Conservation (phyloP, 805 yeast genomes). For the Kodamaea nitidulidarum region DNA sequence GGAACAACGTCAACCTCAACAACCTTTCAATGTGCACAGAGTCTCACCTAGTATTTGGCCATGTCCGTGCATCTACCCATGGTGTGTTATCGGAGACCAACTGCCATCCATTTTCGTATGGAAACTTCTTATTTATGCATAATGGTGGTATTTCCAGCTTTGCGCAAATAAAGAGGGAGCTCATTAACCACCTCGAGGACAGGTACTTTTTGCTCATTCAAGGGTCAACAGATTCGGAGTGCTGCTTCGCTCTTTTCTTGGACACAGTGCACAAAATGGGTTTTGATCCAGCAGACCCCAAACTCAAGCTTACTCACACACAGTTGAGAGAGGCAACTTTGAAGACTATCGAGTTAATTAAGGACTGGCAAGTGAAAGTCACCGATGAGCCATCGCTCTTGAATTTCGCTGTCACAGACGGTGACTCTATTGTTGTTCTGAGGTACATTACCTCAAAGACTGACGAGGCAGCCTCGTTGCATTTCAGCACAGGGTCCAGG, state of each 20-base stretch:
- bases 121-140: conserved; percentile 92
- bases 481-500: conserved; percentile 89
- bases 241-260: conserved; percentile 84
- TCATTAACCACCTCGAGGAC: conserved; percentile 72
- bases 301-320: conserved; percentile 44
- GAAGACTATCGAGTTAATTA: conserved; percentile 69
- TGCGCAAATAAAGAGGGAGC: conserved; percentile 62
- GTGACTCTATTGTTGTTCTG: conserved; percentile 77
- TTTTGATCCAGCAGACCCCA: conserved; percentile 50
- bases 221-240: conserved; percentile 95
- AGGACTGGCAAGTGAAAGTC: conserved; percentile 71
- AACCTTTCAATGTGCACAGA: conserved; percentile 84
- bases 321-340: conserved; percentile 64
- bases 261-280: conserved; percentile 77
- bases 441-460: conserved; percentile 84
- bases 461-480: conserved; percentile 95
- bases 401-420: conserved; percentile 95
- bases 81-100: conserved; percentile 93
- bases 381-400: conserved; percentile 68
- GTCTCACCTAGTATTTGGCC: conserved; percentile 83
- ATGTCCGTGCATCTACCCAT: conserved; percentile 92
- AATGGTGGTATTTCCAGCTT: conserved; percentile 87
- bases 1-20: conserved; percentile 92
- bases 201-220: conserved; percentile 76
- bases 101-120: conserved; percentile 93